Evolutionary conservation across 164 flowering plant species (phyloP).

Genomic region (Houttuynia cordata): DNA sequence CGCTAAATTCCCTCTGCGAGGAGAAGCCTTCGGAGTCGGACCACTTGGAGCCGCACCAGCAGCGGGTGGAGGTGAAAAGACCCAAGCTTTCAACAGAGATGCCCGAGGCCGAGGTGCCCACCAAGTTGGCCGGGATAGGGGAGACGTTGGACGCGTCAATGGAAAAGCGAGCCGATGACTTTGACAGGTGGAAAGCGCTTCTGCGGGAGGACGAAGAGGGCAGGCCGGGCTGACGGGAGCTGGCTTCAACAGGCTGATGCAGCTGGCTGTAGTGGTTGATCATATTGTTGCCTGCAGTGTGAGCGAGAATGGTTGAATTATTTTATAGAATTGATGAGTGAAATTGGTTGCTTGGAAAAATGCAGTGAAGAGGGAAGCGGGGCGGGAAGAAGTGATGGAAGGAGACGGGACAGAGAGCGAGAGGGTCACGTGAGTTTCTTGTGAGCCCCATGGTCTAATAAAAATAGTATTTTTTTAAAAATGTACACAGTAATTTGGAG

Average conservation of each 20-base stretch:
- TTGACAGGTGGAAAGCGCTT: slow-evolving; percentile 13
- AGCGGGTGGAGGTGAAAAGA: slow-evolving; percentile 26
- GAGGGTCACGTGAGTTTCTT: too few relatives aligned
- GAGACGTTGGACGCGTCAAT: slow-evolving; percentile 1
- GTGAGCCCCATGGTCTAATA: too few relatives aligned
- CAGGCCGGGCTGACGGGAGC: background rate
- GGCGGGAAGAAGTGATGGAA: too few relatives aligned
- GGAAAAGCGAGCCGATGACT: slow-evolving; percentile 12
- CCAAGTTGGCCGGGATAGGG: background rate
- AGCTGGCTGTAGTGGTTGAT: too few relatives aligned
- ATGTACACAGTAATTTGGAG: too few relatives aligned
- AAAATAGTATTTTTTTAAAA: too few relatives aligned
- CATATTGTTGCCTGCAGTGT: too few relatives aligned
- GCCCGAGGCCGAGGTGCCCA: slow-evolving; percentile 7
- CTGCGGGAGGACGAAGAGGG: slow-evolving; percentile 34
- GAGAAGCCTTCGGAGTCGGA: slow-evolving; percentile 45
- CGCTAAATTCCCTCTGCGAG: slow-evolving; percentile 73
- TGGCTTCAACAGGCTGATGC: slow-evolving; percentile 1
- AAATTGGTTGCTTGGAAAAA: too few relatives aligned
- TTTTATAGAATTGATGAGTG: too few relatives aligned
- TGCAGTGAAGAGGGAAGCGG: too few relatives aligned
- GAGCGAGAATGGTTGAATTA: too few relatives aligned
- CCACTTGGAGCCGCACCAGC: slow-evolving; percentile 46
- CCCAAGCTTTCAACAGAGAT: slow-evolving; percentile 9
- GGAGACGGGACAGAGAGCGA: too few relatives aligned